These are phyloP conservation scores for Clonostachys chloroleuca DNA, from an alignment of 2,329 filamentous ascomycete species.

Conservation along the genomic window DNA sequence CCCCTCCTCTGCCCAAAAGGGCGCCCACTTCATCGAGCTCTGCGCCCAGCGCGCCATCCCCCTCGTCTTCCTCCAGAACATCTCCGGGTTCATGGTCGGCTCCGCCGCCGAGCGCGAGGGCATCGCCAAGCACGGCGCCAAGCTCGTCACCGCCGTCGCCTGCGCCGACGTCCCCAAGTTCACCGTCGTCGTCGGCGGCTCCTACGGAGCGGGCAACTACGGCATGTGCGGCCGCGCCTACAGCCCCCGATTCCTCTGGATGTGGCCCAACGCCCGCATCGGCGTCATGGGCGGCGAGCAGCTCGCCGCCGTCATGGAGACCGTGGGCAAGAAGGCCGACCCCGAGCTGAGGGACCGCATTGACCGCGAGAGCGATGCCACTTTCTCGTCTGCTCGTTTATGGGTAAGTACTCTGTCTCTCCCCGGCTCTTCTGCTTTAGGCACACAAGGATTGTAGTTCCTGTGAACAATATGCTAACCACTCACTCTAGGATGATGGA, in stretches of 20 bases:
- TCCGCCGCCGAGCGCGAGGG: slow-evolving; percentile 87
- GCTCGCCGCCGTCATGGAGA: slow-evolving; percentile 88
- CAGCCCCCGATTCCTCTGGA: slow-evolving; percentile 85
- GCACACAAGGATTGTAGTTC: not conserved
- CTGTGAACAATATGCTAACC: not conserved
- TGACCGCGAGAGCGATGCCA: slow-evolving; percentile 83
- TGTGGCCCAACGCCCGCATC: slow-evolving; percentile 96
- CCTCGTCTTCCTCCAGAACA: slow-evolving; percentile 92
- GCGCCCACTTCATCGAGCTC: slow-evolving; percentile 94
- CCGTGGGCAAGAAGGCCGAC: slow-evolving; percentile 80
- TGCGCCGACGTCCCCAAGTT: slow-evolving; percentile 96
- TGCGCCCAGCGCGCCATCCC: slow-evolving; percentile 88
- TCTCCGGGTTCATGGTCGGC: slow-evolving; percentile 97
- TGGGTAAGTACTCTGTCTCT: slow-evolving; percentile 59
- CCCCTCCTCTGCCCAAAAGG: slow-evolving; percentile 83
- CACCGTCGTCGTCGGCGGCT: slow-evolving; percentile 91
- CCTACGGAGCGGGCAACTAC: slow-evolving; percentile 93
- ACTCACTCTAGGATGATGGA: slow-evolving; percentile 63
- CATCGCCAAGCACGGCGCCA: slow-evolving; percentile 96
- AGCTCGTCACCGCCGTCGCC: slow-evolving; percentile 91
- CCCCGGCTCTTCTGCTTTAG: not conserved
- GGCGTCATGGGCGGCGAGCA: slow-evolving; percentile 96
- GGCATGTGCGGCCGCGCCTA: slow-evolving; percentile 98
- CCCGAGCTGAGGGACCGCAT: slow-evolving; percentile 79
- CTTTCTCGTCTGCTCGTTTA: slow-evolving; percentile 81